Conservation (phyloP, 352 stramenopile species). For the Phytophthora chlamydospora region DNA sequence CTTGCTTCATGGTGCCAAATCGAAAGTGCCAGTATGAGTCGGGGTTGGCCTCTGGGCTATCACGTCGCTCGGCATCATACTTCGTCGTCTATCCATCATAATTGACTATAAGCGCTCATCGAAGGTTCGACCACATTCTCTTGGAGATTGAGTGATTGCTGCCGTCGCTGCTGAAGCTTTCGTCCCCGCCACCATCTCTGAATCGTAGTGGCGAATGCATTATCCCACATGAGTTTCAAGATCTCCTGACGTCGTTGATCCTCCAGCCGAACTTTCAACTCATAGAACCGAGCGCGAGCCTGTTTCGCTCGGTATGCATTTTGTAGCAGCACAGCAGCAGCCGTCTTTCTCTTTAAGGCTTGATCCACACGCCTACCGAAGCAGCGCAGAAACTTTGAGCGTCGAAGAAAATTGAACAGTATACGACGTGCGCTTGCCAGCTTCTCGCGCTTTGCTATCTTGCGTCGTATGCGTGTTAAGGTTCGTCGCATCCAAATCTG, state of each 20-base stretch:
- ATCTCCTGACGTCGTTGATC: constrained; percentile 55
- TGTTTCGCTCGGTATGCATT: constrained; percentile 67
- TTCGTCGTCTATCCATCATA: too few relatives aligned
- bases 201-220: constrained; percentile 74
- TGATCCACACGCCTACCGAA: constrained; percentile 49
- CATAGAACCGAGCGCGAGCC: constrained; percentile 60
- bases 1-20: too few relatives aligned
- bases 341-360: constrained; percentile 29
- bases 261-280: constrained; percentile 67
- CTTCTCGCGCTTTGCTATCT: constrained; percentile 18
- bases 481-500: constrained; percentile 57
- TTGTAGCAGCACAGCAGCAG: constrained; percentile 54
- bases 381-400: constrained; percentile 34
- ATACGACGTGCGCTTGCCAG: constrained; percentile 23
- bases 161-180: constrained; percentile 5
- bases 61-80: too few relatives aligned
- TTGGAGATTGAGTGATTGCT: neutral
- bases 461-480: constrained; percentile 28
- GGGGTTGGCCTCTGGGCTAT: too few relatives aligned
- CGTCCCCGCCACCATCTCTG: constrained; percentile 59
- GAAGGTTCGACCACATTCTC: too few relatives aligned
- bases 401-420: constrained; percentile 62
- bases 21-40: too few relatives aligned
- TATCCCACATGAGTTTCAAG: constrained; percentile 69
- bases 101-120: too few relatives aligned